Evolutionary conservation across 257 asterid genomes (phyloP), one percentile per base, ranked within the genome.

Genomic region (Gentiana macrophylla): DNA sequence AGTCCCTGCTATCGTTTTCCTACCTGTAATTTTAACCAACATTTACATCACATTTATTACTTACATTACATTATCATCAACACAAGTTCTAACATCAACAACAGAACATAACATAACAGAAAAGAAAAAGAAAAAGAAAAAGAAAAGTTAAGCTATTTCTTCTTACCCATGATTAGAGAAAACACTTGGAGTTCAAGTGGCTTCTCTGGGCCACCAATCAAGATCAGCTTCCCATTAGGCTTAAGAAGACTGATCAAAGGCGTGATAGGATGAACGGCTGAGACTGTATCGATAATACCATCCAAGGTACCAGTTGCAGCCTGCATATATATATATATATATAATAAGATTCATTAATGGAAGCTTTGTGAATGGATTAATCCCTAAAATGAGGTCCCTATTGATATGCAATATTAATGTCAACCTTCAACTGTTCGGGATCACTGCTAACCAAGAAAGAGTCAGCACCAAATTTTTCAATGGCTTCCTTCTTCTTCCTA

Each of bases 401-500:
- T 5, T 5, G 46, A 41, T 41, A 41, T 1, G 46, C 0, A 41
- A 41, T 5, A 3, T 24, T 24, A 24, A 24, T 24, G 24, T 24
- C 24, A 24, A 79, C 89, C 89, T 78, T 67, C 84, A 82, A 64
- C 50, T 72, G 71, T 35, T 69, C 72, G 0, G 71, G 66, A 51
- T 81, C 70, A 24, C 69, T 53, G 68, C 89, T 76, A 15, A 78
- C 74, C 69, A 81, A 60, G 51, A 81, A 81, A 0, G 62, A 57
- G 6, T 81, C 89, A 0, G 80, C 83, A 0, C 89, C 89, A 35
- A 81, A 72, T 1, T 45, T 44, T 5, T 56, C 66, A 2, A 74
- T 50, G 0, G 86, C 84, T 57, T 82, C 86, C 60, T 79, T 8
- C 71, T 79, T 79, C 75, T 79, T 82, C 13, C 37, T 57, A 15